These are phyloP conservation scores for Serendipita sp. DNA, from an alignment of 768 basidiomycete species.

Conservation along the genomic window DNA sequence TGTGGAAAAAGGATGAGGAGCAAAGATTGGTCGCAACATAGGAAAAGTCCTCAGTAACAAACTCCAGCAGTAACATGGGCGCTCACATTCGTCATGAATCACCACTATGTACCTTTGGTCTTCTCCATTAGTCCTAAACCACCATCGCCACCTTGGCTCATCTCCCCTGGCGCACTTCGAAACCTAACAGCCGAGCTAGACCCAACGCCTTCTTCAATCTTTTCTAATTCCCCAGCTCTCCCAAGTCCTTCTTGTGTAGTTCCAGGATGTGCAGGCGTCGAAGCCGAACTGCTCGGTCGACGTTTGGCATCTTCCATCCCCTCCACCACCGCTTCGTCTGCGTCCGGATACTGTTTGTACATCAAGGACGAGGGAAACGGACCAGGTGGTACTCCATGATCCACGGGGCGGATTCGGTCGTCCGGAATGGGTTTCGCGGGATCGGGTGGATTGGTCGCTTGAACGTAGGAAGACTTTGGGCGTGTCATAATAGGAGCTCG, in stretches of 20 bases:
- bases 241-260: neutral
- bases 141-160: neutral
- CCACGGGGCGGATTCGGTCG: neutral
- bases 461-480: neutral
- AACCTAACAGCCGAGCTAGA: slow-evolving; percentile 1
- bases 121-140: neutral
- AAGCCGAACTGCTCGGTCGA: neutral
- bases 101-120: too few relatives aligned
- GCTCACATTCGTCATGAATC: too few relatives aligned
- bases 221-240: neutral
- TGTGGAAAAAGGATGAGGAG: too few relatives aligned
- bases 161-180: slow-evolving; percentile 5
- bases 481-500: too few relatives aligned
- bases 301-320: neutral
- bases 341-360: neutral
- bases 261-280: neutral
- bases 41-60: too few relatives aligned
- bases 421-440: neutral
- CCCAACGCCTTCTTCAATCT: neutral
- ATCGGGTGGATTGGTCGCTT: neutral
- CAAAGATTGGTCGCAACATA: too few relatives aligned
- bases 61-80: too few relatives aligned
- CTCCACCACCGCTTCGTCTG: neutral
- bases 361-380: neutral
- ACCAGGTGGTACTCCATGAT: neutral